These are phyloP conservation scores for Penicillium verhagenii DNA, from an alignment of 495 filamentous ascomycete species.

Conservation along the genomic window DNA sequence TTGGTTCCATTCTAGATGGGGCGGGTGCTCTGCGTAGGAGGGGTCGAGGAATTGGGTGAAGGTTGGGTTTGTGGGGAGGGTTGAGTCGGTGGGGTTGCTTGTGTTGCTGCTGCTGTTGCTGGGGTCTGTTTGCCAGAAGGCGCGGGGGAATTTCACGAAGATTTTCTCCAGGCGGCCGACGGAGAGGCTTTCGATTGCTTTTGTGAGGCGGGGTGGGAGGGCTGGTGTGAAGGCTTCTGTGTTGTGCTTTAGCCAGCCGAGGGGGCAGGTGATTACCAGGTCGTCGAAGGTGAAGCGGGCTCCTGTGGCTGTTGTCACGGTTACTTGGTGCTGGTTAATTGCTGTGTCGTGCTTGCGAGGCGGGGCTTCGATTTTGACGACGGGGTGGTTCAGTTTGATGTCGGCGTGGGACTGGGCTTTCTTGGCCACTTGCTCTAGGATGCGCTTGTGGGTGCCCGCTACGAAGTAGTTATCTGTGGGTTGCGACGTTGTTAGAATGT, in stretches of 20 bases:
- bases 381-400: conserved; percentile 57
- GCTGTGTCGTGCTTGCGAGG: conserved; percentile 9
- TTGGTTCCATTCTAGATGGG: conserved; percentile 71
- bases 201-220: conserved; percentile 61
- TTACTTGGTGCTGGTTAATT: conserved; percentile 33
- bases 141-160: conserved; percentile 78
- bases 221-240: conserved; percentile 64
- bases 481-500: neutral
- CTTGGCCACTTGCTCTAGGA: conserved; percentile 66
- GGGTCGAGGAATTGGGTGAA: conserved; percentile 48
- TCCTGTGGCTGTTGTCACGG: conserved; percentile 54
- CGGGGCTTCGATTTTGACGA: conserved; percentile 48
- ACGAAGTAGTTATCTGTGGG: conserved; percentile 81
- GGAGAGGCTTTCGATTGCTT: conserved; percentile 74
- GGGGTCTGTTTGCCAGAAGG: conserved; percentile 56
- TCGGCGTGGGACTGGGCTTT: conserved; percentile 60
- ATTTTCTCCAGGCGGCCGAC: conserved; percentile 92
- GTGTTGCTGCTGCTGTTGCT: no score
- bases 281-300: conserved; percentile 68
- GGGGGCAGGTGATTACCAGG: conserved; percentile 77
- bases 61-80: conserved; percentile 18
- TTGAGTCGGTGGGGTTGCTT: conserved; percentile 5
- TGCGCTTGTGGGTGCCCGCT: conserved; percentile 78
- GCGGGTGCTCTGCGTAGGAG: conserved; percentile 68
- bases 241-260: conserved; percentile 88